phyloP scores from a whole-genome alignment of 495 filamentous ascomycete genomes.

The Neurospora africana region DNA sequence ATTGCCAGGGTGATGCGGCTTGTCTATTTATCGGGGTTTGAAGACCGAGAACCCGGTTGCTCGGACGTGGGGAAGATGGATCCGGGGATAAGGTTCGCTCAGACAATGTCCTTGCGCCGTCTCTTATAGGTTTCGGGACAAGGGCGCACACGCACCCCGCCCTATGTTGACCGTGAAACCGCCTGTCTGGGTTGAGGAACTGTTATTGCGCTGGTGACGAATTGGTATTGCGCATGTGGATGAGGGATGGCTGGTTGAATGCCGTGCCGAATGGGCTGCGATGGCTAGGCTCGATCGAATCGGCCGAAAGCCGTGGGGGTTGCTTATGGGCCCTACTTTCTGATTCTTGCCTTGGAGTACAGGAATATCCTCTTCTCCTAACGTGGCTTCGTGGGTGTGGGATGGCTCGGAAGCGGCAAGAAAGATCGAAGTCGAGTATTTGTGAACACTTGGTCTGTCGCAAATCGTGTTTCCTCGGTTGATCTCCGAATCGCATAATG shows the following conservation, averaged over 20 bases:
- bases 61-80: neutral
- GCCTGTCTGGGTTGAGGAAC: neutral
- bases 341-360: neutral
- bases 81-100: neutral
- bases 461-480: neutral
- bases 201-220: neutral
- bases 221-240: neutral
- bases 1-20: slow-evolving; percentile 2
- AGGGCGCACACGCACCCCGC: neutral
- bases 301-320: neutral
- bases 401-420: neutral
- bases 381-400: neutral
- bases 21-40: neutral
- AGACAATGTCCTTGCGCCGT: neutral
- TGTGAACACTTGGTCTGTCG: neutral
- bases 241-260: neutral
- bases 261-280: neutral
- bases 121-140: neutral
- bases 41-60: neutral
- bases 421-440: neutral
- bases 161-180: neutral
- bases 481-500: neutral
- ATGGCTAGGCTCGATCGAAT: neutral
- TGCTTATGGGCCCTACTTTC: neutral
- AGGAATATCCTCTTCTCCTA: neutral